A percentile compares a stretch with the other conserved stretches of the same genome.
These are phyloP conservation scores for Phialophora tarda DNA, from an alignment of 2,329 filamentous ascomycete species.

Conservation along the genomic window DNA sequence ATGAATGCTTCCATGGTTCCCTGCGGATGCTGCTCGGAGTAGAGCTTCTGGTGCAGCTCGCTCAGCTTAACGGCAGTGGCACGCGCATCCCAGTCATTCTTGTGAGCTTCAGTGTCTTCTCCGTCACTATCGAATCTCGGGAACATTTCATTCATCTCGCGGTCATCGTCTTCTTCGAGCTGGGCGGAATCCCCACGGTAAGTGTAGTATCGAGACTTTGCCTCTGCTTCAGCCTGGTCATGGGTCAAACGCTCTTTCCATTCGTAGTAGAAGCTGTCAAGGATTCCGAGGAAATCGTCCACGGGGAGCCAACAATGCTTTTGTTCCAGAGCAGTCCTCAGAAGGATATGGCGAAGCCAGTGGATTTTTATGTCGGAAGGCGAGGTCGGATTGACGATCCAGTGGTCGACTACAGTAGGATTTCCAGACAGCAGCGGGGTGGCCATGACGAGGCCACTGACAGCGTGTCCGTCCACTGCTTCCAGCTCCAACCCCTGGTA, in stretches of 20 bases:
- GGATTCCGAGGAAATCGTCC: constrained; percentile 41
- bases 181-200: constrained; percentile 80
- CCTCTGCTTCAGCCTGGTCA: constrained; percentile 76
- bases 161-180: constrained; percentile 73
- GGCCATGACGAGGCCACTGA: constrained; percentile 44
- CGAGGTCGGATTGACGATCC: constrained; percentile 8
- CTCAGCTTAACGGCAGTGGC: constrained; percentile 67
- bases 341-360: constrained; percentile 28
- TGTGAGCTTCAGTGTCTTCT: constrained; percentile 38
- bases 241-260: constrained; percentile 79
- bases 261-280: constrained; percentile 75
- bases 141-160: constrained; percentile 81
- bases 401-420: constrained; percentile 20
- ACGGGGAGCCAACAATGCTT: constrained; percentile 1
- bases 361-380: constrained; percentile 18
- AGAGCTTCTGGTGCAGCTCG: constrained; percentile 60
- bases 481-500: constrained; percentile 62
- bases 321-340: constrained; percentile 12
- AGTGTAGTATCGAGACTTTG: constrained; percentile 77
- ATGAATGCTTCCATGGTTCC: constrained; percentile 45
- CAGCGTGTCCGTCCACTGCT: constrained; percentile 34
- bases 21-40: constrained; percentile 43
- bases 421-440: constrained; percentile 50
- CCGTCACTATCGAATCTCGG: constrained; percentile 69
- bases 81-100: constrained; percentile 52